Evolutionary conservation across 2,329 filamentous ascomycete species (phyloP), one percentile per base, ranked within the genome.

Genomic region (Colletotrichum aenigma): DNA sequence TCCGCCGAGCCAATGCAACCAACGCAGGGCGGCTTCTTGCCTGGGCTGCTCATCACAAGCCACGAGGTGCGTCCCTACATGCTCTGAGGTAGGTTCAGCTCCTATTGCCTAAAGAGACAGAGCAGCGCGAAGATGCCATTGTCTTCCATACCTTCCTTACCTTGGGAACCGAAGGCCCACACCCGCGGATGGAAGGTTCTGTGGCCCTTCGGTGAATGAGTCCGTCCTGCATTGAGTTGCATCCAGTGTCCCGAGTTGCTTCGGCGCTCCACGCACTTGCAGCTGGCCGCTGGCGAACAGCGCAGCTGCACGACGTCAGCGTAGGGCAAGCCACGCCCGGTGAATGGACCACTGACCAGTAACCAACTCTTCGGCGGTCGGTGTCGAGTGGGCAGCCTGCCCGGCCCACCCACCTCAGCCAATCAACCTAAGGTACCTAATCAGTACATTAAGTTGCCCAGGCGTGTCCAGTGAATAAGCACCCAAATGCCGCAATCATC

Each of bases 281-380:
- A 61, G 55, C 66, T 52, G 43, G 18, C 18, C 38, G 38, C 36
- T 38, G 15, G 66, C 52, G 30, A 56, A 52, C 38, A 52, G 64
- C 18, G 36, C 21, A 52, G 16, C 26, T 28, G 38, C 34, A 66
- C 30, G 48, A 75, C 69, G 73, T 75, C 73, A 75, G 69, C 69
- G 56, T 28, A 66, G 36, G 7, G 48, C 32, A 36, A 43, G 62
- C 73, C 62, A 67, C 62, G 48, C 62, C 34, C 30, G 62, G 55
- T 48, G 68, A 13, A 52, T 52, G 43, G n/a, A 48, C 68, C 72
- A 74, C 72, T 38, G n/a, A 48, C 72, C 72, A 74, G 68, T 38
- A 61, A 36, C 34, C 24, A 60, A 36, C 30, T 18, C 13, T 55
- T 43, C 28, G 52, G 52, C 58, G 60, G 67, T 52, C 60, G 64